A percentile compares a stretch with the other conserved stretches of the same genome.
Conservation (phyloP, 192 early-diverging fungal species). For the Backusella mclennaniae region DNA sequence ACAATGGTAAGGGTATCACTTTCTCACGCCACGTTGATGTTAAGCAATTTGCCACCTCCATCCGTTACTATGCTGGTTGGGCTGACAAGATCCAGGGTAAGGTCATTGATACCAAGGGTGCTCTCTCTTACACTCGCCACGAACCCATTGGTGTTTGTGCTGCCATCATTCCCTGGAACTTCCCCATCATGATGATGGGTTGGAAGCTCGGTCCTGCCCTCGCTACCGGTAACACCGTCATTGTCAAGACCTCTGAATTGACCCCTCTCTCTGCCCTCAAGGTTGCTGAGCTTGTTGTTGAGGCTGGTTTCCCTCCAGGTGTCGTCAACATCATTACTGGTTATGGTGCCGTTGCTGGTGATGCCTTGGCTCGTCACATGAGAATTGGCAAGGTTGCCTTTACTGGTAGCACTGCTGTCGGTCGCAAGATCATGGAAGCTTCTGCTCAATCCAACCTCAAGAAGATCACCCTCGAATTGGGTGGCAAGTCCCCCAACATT, state of each 20-base stretch:
- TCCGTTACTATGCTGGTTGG: conserved; percentile 77
- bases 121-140: conserved; percentile 52
- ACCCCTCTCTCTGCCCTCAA: conserved; percentile 62
- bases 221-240: conserved; percentile 72
- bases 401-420: conserved; percentile 73
- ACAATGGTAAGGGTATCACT: conserved; percentile 75
- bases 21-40: conserved; percentile 63
- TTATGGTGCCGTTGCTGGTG: conserved; percentile 60
- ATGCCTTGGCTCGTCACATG: conserved; percentile 65
- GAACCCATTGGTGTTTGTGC: conserved; percentile 73
- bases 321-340: conserved; percentile 89
- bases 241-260: conserved; percentile 78
- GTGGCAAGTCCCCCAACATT: conserved; percentile 85
- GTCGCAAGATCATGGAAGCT: conserved; percentile 56
- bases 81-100: conserved; percentile 62
- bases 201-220: conserved; percentile 84
- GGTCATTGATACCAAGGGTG: conserved; percentile 45
- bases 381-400: conserved; percentile 73
- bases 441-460: conserved; percentile 67
- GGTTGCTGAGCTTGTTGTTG: conserved; percentile 60
- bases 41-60: conserved; percentile 52
- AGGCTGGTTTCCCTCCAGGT: conserved; percentile 76
- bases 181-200: conserved; percentile 68
- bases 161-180: conserved; percentile 80
- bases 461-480: conserved; percentile 82